Evolutionary conservation across 345 rosid genomes (phyloP).

Genomic region (Populus simonii): DNA sequence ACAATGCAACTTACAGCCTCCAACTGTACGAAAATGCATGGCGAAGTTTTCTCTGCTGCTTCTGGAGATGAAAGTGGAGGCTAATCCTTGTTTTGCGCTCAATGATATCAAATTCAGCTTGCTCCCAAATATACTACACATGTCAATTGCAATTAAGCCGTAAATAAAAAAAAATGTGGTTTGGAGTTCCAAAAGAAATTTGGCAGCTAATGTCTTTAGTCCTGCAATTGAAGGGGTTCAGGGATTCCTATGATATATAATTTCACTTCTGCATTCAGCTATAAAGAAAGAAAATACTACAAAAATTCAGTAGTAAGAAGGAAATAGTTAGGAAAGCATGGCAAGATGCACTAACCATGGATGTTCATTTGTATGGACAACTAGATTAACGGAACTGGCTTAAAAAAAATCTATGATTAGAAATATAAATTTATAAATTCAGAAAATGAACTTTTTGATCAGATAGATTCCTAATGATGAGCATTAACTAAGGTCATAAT

Average conservation of each 20-base stretch:
- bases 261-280: neutral
- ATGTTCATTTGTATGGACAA: too few relatives aligned
- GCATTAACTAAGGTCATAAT: neutral
- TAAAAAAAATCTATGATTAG: too few relatives aligned
- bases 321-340: too few relatives aligned
- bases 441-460: neutral
- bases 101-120: slow-evolving; percentile 76
- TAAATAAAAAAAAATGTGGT: neutral
- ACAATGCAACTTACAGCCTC: slow-evolving; percentile 64
- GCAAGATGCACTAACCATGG: too few relatives aligned
- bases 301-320: too few relatives aligned
- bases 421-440: neutral
- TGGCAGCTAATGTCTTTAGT: neutral
- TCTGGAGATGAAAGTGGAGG: slow-evolving; percentile 74
- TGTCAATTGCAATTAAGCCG: neutral
- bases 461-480: neutral
- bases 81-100: slow-evolving; percentile 79
- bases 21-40: slow-evolving; percentile 87
- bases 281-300: too few relatives aligned
- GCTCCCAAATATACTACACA: slow-evolving; percentile 83
- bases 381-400: too few relatives aligned
- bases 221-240: neutral
- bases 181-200: neutral
- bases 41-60: slow-evolving; percentile 72
- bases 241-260: neutral